A percentile compares a stretch with the other conserved stretches of the same genome.
phyloP scores from a whole-genome alignment of 176 grass and related monocot genomes.

The Microstegium vimineum region DNA sequence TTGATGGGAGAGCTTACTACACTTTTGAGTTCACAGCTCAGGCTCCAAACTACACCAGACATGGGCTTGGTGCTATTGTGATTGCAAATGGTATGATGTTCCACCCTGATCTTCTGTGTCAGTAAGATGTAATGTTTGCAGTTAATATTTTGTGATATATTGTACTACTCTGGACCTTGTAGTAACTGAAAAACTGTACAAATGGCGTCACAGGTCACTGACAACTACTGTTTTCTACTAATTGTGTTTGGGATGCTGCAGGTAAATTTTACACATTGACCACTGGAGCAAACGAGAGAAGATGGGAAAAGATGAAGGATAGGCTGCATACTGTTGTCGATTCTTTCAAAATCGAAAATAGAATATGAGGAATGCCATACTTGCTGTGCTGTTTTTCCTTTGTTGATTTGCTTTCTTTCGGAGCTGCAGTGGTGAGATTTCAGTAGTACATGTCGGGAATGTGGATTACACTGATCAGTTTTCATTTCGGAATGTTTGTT shows the following conservation, averaged over 20 bases:
- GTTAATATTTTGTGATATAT: neutral
- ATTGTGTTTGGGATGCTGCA: constrained; percentile 27
- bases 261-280: constrained; percentile 92
- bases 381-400: constrained; percentile 1
- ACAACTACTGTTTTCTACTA: neutral
- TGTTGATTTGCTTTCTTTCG: constrained; percentile 26
- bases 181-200: neutral
- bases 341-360: constrained; percentile 77
- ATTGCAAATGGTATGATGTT: constrained; percentile 72
- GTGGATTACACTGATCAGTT: constrained; percentile 28
- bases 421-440: constrained; percentile 17
- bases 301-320: constrained; percentile 98
- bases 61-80: constrained; percentile 78
- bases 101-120: neutral
- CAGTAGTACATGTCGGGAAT: constrained; percentile 25
- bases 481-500: neutral
- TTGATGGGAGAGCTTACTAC: constrained; percentile 89
- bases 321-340: constrained; percentile 65
- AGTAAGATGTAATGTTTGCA: neutral
- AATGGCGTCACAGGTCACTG: neutral
- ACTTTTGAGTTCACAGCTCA: constrained; percentile 89
- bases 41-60: constrained; percentile 85
- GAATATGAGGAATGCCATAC: constrained; percentile 19
- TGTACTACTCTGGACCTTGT: neutral
- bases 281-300: constrained; percentile 87